These are phyloP conservation scores for Lentinula novae-zelandiae DNA, from an alignment of 1,284 basidiomycete genomes.

Conservation along the genomic window DNA sequence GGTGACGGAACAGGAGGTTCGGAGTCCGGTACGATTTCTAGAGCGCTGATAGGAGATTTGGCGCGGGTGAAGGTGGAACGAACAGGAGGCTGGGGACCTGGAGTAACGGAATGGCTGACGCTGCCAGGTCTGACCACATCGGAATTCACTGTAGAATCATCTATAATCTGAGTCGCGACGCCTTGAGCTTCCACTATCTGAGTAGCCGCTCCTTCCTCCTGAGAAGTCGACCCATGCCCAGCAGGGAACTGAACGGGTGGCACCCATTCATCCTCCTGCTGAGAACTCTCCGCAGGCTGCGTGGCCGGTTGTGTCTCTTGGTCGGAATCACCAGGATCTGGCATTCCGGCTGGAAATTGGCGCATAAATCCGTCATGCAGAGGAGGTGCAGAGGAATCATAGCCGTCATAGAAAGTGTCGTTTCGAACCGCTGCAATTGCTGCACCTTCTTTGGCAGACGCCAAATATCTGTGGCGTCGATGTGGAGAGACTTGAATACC, in stretches of 20 bases:
- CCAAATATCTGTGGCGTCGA: slow-evolving; percentile 1
- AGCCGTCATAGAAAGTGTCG: not conserved
- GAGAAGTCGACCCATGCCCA: slow-evolving; percentile 10
- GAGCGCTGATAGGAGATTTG: slow-evolving; percentile 22
- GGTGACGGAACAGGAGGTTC: slow-evolving; percentile 33
- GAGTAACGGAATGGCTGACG: not conserved
- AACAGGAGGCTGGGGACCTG: not conserved
- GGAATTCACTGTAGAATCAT: not conserved
- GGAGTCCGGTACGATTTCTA: slow-evolving; percentile 50
- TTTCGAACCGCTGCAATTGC: not conserved
- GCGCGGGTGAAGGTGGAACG: not conserved
- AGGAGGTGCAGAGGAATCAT: not conserved
- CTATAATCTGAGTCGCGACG: slow-evolving; percentile 25
- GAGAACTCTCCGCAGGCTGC: not conserved
- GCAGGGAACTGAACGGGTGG: slow-evolving; percentile 5
- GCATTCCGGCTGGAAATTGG: slow-evolving; percentile 3
- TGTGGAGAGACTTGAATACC: not conserved
- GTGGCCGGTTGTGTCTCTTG: slow-evolving; percentile 1
- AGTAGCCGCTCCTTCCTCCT: slow-evolving; percentile 19
- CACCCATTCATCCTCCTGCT: not conserved
- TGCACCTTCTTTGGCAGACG: not conserved
- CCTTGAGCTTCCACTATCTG: slow-evolving; percentile 29
- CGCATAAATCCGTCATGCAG: not conserved
- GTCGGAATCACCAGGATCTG: not conserved
- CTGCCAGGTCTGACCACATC: not conserved